Conservation (phyloP, 2,329 filamentous ascomycete species). For the Diaporthe sp. region DNA sequence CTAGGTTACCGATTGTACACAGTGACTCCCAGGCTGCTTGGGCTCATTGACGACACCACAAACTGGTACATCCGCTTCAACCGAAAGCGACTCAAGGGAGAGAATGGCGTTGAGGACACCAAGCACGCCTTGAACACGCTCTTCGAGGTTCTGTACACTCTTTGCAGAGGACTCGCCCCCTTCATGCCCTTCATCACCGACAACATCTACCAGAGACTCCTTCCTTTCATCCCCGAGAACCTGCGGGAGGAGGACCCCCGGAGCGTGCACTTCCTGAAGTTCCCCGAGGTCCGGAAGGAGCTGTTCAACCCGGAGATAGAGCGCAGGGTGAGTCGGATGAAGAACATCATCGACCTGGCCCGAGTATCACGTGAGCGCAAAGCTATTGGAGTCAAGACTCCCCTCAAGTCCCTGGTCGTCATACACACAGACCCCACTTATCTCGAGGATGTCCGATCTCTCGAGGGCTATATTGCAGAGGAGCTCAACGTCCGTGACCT, state of each 20-base stretch:
- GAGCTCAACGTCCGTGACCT: conserved; percentile 93
- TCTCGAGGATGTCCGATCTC: conserved; percentile 85
- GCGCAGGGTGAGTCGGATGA: conserved; percentile 90
- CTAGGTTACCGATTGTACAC: conserved; percentile 84
- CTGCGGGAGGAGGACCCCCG: conserved; percentile 77
- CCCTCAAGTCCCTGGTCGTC: conserved; percentile 88
- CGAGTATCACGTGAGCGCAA: conserved; percentile 88
- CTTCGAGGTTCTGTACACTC: conserved; percentile 91
- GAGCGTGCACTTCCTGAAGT: conserved; percentile 92
- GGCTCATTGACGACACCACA: conserved; percentile 93
- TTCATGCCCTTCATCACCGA: conserved; percentile 98
- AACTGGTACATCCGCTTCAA: conserved; percentile 99
- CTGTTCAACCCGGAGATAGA: conserved; percentile 90
- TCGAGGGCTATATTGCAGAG: conserved; percentile 90
- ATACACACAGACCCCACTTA: conserved; percentile 88
- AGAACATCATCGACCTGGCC: conserved; percentile 92
- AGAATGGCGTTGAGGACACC: conserved; percentile 87
- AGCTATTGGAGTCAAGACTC: conserved; percentile 88
- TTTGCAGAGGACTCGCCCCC: conserved; percentile 88
- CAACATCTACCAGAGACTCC: conserved; percentile 88
- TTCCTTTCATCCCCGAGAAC: conserved; percentile 83
- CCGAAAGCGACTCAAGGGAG: conserved; percentile 89
- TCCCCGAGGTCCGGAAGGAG: conserved; percentile 89
- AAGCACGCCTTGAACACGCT: conserved; percentile 92
- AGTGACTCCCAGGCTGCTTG: conserved; percentile 86